Conservation (phyloP, 2,329 filamentous ascomycete genomes). For the Claviceps purpurea region DNA sequence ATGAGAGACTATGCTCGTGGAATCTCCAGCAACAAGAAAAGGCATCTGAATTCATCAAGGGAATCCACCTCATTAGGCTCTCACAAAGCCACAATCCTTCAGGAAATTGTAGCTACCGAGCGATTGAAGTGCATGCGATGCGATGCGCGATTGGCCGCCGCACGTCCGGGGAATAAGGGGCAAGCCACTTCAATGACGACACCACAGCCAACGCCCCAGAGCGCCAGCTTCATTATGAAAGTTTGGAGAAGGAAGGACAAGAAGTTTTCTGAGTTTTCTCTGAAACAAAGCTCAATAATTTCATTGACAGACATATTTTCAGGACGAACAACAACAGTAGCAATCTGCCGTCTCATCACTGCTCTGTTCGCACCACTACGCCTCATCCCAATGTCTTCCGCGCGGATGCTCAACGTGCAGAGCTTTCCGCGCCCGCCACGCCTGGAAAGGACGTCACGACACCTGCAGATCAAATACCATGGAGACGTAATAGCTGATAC, state of each 20-base stretch:
- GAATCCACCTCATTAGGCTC: no score
- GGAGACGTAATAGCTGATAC: conserved; percentile 44
- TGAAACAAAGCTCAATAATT: no score
- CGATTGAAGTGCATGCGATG: background rate
- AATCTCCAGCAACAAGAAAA: no score
- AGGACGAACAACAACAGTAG: background rate
- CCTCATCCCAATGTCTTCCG: conserved; percentile 15
- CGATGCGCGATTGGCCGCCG: background rate
- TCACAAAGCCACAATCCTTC: no score
- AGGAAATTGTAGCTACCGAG: no score
- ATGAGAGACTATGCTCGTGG: no score
- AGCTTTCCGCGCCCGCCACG: conserved; percentile 45
- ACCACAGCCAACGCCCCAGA: background rate
- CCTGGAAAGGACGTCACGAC: conserved; percentile 38
- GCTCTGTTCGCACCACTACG: background rate
- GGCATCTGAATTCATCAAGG: no score
- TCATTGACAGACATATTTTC: no score
- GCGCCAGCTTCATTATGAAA: background rate
- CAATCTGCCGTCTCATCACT: background rate
- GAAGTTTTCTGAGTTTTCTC: background rate
- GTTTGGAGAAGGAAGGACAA: background rate
- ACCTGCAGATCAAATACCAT: conserved; percentile 43
- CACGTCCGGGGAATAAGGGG: background rate
- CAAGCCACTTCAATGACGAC: background rate
- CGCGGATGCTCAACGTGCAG: conserved; percentile 38